Evolutionary conservation across 225 moss, liverwort and hornwort species (phyloP).

Genomic region (Pseudisothecium myosuroides): DNA sequence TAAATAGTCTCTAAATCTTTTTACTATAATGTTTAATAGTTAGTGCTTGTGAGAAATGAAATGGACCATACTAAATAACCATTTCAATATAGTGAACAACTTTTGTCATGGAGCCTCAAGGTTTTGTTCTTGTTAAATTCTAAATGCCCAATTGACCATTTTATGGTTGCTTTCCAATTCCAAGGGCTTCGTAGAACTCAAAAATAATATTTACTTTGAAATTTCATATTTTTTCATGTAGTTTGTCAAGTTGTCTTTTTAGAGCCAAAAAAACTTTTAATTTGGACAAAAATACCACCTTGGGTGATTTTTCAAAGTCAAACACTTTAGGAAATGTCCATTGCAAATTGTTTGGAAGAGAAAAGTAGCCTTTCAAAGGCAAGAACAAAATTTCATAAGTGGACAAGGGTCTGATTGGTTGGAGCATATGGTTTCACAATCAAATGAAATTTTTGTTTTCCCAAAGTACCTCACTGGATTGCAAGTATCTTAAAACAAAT

Average conservation of each 20-base stretch:
- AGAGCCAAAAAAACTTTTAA: neutral
- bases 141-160: neutral
- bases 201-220: too few relatives aligned
- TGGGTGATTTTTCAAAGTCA: too few relatives aligned
- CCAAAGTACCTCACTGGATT: too few relatives aligned
- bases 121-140: rapidly evolving
- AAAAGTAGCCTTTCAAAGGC: neutral
- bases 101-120: neutral
- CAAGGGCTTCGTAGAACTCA: rapidly evolving
- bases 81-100: neutral
- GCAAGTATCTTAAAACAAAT: too few relatives aligned
- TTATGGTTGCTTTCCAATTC: neutral
- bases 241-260: neutral
- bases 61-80: too few relatives aligned
- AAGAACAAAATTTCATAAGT: neutral
- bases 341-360: rapidly evolving
- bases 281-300: neutral
- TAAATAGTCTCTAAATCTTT: too few relatives aligned
- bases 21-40: too few relatives aligned
- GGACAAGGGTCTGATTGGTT: neutral
- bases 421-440: neutral
- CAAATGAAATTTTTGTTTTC: neutral
- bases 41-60: too few relatives aligned
- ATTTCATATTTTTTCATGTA: neutral
- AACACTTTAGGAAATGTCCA: too few relatives aligned